Percentiles rank a stretch among this genome's conserved stretches.
These are phyloP conservation scores for Pyrrhoderma lamaoense DNA, from an alignment of 1,284 basidiomycete genomes.

Conservation along the genomic window DNA sequence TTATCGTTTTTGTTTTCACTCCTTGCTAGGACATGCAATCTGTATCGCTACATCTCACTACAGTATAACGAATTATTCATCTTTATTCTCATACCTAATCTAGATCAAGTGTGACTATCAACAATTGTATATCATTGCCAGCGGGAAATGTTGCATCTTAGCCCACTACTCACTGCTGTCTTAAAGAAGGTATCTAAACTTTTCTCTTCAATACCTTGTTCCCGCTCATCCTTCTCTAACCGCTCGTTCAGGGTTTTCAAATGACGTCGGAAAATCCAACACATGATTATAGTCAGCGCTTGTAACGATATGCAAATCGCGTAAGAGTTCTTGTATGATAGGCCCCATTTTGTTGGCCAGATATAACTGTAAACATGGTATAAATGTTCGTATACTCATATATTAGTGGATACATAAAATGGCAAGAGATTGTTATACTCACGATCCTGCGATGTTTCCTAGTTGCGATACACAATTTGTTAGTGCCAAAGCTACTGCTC, in stretches of 20 bases:
- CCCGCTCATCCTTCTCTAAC: conserved; percentile 28
- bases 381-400: not conserved
- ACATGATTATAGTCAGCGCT: conserved; percentile 38
- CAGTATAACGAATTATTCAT: not conserved
- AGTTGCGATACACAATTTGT: conserved; percentile 30
- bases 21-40: conserved; percentile 11
- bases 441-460: conserved; percentile 29
- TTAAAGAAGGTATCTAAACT: conserved; percentile 2
- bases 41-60: conserved; percentile 13
- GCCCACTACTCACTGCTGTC: too few relatives aligned
- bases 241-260: conserved; percentile 31
- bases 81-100: too few relatives aligned
- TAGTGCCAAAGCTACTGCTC: conserved; percentile 34
- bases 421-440: too few relatives aligned
- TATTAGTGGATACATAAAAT: not conserved
- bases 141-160: too few relatives aligned
- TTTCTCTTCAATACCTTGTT: conserved; percentile 23
- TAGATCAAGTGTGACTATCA: too few relatives aligned
- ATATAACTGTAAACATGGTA: conserved; percentile 28
- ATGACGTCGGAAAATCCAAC: conserved; percentile 38
- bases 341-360: conserved; percentile 37
- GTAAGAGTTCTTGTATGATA: conserved; percentile 36
- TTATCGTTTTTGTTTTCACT: not conserved
- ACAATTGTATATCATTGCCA: too few relatives aligned
- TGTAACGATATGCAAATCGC: conserved; percentile 42